Evolutionary conservation across 495 filamentous ascomycete species (phyloP).

Genomic region (Xylaria venustula): DNA sequence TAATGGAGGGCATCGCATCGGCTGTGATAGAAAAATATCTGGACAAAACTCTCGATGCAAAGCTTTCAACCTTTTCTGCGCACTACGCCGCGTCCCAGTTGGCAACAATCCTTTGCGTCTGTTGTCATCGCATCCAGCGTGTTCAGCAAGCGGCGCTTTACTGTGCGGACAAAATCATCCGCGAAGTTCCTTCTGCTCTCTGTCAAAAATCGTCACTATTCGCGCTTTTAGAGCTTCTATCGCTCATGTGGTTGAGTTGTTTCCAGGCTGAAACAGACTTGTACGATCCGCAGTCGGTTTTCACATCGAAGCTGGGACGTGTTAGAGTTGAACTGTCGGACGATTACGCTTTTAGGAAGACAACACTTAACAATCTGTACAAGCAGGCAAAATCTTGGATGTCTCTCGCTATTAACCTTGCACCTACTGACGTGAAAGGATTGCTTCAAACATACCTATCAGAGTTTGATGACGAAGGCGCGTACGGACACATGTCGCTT

Average conservation of each 20-base stretch:
- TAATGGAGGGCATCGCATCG: conserved; percentile 81
- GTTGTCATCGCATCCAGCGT: conserved; percentile 86
- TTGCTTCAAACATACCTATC: conserved; percentile 93
- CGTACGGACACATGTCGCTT: conserved; percentile 84
- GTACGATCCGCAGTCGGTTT: conserved; percentile 79
- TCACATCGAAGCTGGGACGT: conserved; percentile 68
- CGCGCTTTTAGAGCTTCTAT: conserved; percentile 84
- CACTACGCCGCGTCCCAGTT: conserved; percentile 86
- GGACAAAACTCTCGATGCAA: conserved; percentile 64
- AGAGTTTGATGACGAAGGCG: conserved; percentile 83
- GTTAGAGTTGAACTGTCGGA: conserved; percentile 89
- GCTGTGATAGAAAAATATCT: conserved; percentile 74
- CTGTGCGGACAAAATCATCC: conserved; percentile 82
- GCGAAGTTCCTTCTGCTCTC: conserved; percentile 79
- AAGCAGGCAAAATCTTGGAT: conserved; percentile 80
- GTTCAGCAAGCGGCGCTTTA: conserved; percentile 80
- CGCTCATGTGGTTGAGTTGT: conserved; percentile 92
- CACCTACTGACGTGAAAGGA: conserved; percentile 92
- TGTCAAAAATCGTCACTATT: conserved; percentile 89
- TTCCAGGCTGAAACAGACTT: conserved; percentile 91
- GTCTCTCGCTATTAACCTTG: conserved; percentile 70
- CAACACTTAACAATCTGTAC: conserved; percentile 75
- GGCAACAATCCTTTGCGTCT: conserved; percentile 76
- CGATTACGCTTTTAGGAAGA: conserved; percentile 73
- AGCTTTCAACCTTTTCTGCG: conserved; percentile 71